These are phyloP conservation scores for Porcisia deanei DNA, from an alignment of 208 protist species.

Conservation along the genomic window DNA sequence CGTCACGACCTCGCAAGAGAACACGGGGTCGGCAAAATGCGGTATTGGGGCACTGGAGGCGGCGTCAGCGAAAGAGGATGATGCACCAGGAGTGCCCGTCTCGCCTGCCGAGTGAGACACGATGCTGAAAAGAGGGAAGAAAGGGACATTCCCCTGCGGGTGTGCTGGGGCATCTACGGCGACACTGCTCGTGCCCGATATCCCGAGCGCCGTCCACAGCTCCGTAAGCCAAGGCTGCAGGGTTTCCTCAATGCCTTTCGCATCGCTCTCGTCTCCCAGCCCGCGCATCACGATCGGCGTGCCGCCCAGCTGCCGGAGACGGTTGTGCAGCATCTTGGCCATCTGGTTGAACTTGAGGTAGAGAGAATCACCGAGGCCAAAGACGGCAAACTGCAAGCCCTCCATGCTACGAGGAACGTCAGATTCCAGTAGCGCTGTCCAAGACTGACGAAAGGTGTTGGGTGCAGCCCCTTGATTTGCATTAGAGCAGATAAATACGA, in stretches of 20 bases:
- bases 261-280: slow-evolving; percentile 92
- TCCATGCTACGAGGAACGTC: slow-evolving; percentile 38
- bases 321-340: slow-evolving; percentile 92
- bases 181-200: background rate
- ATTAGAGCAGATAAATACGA: slow-evolving; percentile 79
- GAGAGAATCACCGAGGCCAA: slow-evolving; percentile 89
- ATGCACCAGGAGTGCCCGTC: background rate
- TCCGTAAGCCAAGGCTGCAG: slow-evolving; percentile 71
- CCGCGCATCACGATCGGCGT: slow-evolving; percentile 74
- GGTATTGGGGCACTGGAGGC: background rate
- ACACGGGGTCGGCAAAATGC: slow-evolving; percentile 33
- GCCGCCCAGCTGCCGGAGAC: slow-evolving; percentile 81
- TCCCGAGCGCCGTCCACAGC: slow-evolving; percentile 64
- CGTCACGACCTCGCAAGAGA: slow-evolving; percentile 38
- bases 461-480: slow-evolving; percentile 87
- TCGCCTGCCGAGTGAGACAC: background rate
- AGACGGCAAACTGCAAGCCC: slow-evolving; percentile 82
- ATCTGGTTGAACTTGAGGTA: slow-evolving; percentile 94
- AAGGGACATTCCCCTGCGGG: slow-evolving; percentile 22
- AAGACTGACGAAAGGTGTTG: slow-evolving; percentile 70
- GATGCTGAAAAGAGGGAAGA: slow-evolving; percentile 30
- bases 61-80: background rate
- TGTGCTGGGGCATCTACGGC: slow-evolving; percentile 4
- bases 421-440: slow-evolving; percentile 50
- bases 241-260: slow-evolving; percentile 68